Percentiles rank a stretch among this genome's conserved stretches.
phyloP scores from a whole-genome alignment of 768 basidiomycete genomes.

The Leccinum incarnatum region DNA sequence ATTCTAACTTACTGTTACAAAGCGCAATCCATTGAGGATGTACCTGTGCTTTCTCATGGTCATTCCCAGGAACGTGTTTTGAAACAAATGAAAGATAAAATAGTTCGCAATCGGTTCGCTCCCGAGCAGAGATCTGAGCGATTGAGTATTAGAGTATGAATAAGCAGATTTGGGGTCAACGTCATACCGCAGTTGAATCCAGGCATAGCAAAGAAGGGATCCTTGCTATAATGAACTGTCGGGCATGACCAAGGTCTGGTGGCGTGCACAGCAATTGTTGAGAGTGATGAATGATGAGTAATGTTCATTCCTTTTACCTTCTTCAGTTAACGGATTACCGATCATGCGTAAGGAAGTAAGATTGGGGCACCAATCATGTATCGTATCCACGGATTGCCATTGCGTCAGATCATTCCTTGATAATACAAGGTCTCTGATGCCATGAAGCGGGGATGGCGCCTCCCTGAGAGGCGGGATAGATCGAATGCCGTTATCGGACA shows the following conservation, averaged over 20 bases:
- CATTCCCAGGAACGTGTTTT: slow-evolving; percentile 39
- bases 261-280: background rate
- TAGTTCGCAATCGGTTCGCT: slow-evolving; percentile 78
- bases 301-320: slow-evolving; percentile 30
- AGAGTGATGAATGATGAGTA: background rate
- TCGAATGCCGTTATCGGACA: slow-evolving; percentile 60
- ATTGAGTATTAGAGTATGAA: slow-evolving; percentile 9
- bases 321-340: slow-evolving; percentile 64
- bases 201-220: slow-evolving; percentile 60
- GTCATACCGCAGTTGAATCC: slow-evolving; percentile 61
- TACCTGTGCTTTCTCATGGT: slow-evolving; percentile 42
- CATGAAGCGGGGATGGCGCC: slow-evolving; percentile 25
- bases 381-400: slow-evolving; percentile 65
- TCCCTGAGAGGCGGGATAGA: slow-evolving; percentile 39
- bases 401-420: slow-evolving; percentile 54
- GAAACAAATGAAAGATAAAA: slow-evolving; percentile 74
- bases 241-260: slow-evolving; percentile 42
- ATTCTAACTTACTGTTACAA: slow-evolving; percentile 50
- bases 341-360: slow-evolving; percentile 58
- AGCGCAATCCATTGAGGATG: slow-evolving; percentile 69
- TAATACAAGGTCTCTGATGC: slow-evolving; percentile 59
- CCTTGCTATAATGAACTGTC: slow-evolving; percentile 64
- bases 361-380: slow-evolving; percentile 66
- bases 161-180: slow-evolving; percentile 1
- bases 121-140: slow-evolving; percentile 60